Evolutionary conservation across 305 asterid genomes (phyloP).

Genomic region (Fraxinus latifolia): DNA sequence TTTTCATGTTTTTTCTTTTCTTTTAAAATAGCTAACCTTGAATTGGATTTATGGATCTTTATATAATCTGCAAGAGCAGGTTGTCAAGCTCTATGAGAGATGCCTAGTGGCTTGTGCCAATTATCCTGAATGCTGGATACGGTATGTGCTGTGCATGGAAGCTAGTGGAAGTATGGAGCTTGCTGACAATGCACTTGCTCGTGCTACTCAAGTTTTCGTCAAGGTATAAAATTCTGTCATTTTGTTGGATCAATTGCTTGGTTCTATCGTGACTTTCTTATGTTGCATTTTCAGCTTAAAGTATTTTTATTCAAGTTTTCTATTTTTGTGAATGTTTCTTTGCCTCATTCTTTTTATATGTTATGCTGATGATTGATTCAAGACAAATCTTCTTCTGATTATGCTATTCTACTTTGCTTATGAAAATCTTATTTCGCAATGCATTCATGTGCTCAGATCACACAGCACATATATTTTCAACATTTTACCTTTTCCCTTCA

Average conservation of each 20-base stretch:
- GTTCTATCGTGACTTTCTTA: not conserved
- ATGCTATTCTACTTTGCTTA: not conserved
- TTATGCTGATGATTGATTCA: not conserved
- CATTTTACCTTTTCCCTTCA: not conserved
- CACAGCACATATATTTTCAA: slow-evolving; percentile 1
- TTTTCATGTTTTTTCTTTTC: slow-evolving; percentile 22
- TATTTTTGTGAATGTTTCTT: not conserved
- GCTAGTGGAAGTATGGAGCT: slow-evolving; percentile 80
- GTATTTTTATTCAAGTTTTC: not conserved
- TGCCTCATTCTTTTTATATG: not conserved
- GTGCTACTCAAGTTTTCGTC: slow-evolving; percentile 88
- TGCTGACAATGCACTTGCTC: slow-evolving; percentile 87
- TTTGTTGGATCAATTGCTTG: not conserved
- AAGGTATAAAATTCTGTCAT: slow-evolving; percentile 50
- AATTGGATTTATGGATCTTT: slow-evolving; percentile 27
- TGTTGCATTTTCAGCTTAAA: not conserved
- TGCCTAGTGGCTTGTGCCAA: slow-evolving; percentile 94
- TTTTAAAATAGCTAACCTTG: slow-evolving; percentile 18
- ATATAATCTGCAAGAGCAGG: slow-evolving; percentile 45
- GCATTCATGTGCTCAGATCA: not conserved
- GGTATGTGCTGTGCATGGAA: slow-evolving; percentile 85
- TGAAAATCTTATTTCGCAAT: not conserved
- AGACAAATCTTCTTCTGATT: not conserved
- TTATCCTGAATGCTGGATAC: slow-evolving; percentile 91
- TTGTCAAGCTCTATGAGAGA: slow-evolving; percentile 93